Evolutionary conservation across 345 rosid species (phyloP).

Genomic region (Sisymbrium irio): DNA sequence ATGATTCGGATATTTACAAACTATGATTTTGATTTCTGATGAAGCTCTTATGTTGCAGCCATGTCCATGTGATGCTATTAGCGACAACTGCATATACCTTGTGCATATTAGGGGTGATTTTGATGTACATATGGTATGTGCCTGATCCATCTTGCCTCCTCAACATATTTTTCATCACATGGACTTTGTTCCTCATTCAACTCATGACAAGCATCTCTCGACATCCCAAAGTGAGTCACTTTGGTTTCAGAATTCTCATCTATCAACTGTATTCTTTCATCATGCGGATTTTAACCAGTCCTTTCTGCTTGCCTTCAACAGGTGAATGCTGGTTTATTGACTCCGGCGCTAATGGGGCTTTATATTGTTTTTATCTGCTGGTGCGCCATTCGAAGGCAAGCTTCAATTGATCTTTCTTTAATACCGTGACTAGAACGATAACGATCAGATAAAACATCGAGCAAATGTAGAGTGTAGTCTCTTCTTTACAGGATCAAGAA

Average conservation of each 20-base stretch:
- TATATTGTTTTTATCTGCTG: conserved; percentile 86
- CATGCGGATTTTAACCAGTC: neutral
- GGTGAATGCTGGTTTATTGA: conserved; percentile 74
- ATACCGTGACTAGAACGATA: neutral
- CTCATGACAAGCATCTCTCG: conserved; percentile 89
- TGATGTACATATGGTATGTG: conserved; percentile 96
- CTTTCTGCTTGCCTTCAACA: conserved; percentile 31
- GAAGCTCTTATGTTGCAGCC: conserved; percentile 47
- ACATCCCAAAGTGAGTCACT: conserved; percentile 63
- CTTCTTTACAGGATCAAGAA: neutral
- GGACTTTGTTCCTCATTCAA: conserved; percentile 91
- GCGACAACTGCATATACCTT: conserved; percentile 65
- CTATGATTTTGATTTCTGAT: neutral
- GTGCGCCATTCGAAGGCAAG: conserved; percentile 91
- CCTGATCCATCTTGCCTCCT: conserved; percentile 90
- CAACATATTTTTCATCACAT: conserved; percentile 84
- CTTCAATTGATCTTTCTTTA: neutral
- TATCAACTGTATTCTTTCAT: neutral
- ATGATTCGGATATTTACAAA: no score
- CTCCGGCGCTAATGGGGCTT: conserved; percentile 93
- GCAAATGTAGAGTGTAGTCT: neutral
- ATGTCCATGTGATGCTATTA: conserved; percentile 64
- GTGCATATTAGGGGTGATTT: conserved; percentile 73
- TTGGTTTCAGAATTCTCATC: neutral
- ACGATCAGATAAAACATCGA: neutral